Evolutionary conservation across 495 filamentous ascomycete genomes (phyloP).

Genomic region (Polyplosphaeria fusca): DNA sequence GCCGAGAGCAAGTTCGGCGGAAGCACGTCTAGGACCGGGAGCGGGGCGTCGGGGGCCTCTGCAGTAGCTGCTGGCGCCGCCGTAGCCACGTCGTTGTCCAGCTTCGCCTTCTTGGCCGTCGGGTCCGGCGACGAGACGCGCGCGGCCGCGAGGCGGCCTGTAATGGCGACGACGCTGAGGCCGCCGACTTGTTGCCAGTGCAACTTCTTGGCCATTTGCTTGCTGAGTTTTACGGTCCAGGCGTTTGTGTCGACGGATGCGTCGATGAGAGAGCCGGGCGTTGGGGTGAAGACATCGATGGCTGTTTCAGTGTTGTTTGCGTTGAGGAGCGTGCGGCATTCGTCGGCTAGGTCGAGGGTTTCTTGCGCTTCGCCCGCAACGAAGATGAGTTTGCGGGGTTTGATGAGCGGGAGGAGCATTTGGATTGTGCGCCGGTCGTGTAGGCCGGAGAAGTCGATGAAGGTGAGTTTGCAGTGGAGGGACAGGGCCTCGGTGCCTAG

Average conservation of each 20-base stretch:
- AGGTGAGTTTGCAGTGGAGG: conserved; percentile 71
- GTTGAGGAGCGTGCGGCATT: conserved; percentile 74
- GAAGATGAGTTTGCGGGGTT: conserved; percentile 88
- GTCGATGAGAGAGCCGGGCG: conserved; percentile 66
- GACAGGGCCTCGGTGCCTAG: conserved; percentile 57
- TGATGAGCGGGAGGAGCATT: conserved; percentile 92
- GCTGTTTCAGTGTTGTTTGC: conserved; percentile 44
- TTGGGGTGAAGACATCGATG: conserved; percentile 75
- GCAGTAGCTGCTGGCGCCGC: conserved; percentile 20
- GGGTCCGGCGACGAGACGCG: conserved; percentile 43
- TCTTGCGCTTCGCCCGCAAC: conserved; percentile 75
- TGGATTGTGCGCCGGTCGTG: conserved; percentile 89
- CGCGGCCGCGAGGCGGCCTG: conserved; percentile 54
- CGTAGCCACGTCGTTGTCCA: conserved; percentile 46
- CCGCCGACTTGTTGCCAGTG: conserved; percentile 93
- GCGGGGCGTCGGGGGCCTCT: conserved; percentile 24
- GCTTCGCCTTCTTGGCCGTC: conserved; percentile 62
- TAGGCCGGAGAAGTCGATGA: conserved; percentile 86
- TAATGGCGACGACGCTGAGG: conserved; percentile 83
- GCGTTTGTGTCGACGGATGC: conserved; percentile 97
- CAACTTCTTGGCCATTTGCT: conserved; percentile 72
- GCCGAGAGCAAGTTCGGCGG: conserved; percentile 73
- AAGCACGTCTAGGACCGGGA: conserved; percentile 63
- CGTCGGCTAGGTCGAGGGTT: conserved; percentile 69
- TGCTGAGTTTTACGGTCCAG: conserved; percentile 88